These are phyloP conservation scores for Oryza glumipatula DNA, from an alignment of 176 grass and related monocot genomes.

Conservation along the genomic window DNA sequence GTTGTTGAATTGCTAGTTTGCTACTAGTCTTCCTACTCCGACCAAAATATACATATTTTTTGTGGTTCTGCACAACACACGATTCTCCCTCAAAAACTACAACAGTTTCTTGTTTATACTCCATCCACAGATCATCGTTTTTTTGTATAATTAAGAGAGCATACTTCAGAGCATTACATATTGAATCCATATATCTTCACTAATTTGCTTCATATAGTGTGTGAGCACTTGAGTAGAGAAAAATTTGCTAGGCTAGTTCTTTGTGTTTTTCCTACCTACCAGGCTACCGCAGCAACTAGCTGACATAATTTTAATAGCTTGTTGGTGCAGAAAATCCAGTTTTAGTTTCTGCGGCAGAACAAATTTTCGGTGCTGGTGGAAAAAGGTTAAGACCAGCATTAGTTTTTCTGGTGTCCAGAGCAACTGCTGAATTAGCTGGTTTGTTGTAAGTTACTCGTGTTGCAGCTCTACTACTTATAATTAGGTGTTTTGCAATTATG, in stretches of 20 bases:
- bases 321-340: slow-evolving; percentile 96
- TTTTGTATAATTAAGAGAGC: not conserved
- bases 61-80: not conserved
- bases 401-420: slow-evolving; percentile 96
- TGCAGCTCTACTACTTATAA: not conserved
- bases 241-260: not conserved
- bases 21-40: not conserved
- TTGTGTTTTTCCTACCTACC: slow-evolving; percentile 15
- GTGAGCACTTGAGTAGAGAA: not conserved
- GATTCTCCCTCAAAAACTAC: not conserved
- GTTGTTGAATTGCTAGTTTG: slow-evolving; percentile 16
- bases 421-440: slow-evolving; percentile 73
- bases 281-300: slow-evolving; percentile 18
- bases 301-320: slow-evolving; percentile 62
- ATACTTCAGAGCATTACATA: slow-evolving; percentile 34
- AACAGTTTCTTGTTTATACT: not conserved
- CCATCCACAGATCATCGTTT: not conserved
- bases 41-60: not conserved
- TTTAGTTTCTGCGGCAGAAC: slow-evolving; percentile 82
- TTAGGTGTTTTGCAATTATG: not conserved
- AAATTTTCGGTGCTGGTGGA: slow-evolving; percentile 97
- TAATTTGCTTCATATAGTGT: not conserved
- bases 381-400: slow-evolving; percentile 92
- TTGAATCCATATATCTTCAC: not conserved
- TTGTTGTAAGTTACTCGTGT: slow-evolving; percentile 62